Conservation (phyloP, 306 rosid species). For the Vigna reflexopilosa region DNA sequence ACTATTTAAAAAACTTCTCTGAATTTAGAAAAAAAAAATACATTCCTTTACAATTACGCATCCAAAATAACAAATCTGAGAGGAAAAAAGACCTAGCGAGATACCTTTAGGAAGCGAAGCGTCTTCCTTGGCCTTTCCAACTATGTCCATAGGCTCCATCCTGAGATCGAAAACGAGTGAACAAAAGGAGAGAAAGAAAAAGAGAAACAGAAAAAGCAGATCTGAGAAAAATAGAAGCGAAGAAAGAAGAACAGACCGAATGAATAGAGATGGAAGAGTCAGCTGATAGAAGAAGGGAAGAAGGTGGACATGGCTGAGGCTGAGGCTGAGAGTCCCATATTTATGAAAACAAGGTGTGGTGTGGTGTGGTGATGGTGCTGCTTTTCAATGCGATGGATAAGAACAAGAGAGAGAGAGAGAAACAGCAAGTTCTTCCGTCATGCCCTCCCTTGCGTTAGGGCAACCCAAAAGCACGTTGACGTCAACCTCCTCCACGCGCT, state of each 20-base stretch:
- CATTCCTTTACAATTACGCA: neutral
- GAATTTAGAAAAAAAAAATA: neutral
- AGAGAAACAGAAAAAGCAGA: neutral
- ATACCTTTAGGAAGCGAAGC: slow-evolving; percentile 85
- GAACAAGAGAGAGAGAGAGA: slow-evolving; percentile 37
- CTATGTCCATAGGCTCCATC: slow-evolving; percentile 93
- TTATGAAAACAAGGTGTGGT: neutral
- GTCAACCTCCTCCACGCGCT: slow-evolving; percentile 47
- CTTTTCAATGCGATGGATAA: slow-evolving; percentile 60
- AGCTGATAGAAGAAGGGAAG: slow-evolving; percentile 57
- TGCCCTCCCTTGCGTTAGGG: slow-evolving; percentile 59
- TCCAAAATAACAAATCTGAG: neutral
- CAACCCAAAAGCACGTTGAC: slow-evolving; percentile 44
- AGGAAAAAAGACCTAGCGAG: neutral
- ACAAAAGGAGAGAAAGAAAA: neutral
- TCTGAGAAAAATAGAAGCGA: slow-evolving; percentile 26
- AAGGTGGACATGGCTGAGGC: slow-evolving; percentile 50
- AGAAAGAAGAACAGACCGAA: slow-evolving; percentile 54
- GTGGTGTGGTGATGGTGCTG: slow-evolving; percentile 33
- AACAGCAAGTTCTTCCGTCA: slow-evolving; percentile 56
- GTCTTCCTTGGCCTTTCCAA: slow-evolving; percentile 84
- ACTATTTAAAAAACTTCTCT: neutral
- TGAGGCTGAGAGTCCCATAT: neutral
- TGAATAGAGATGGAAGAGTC: slow-evolving; percentile 20
- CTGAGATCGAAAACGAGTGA: slow-evolving; percentile 28